These are phyloP conservation scores for Neurospora tetraspora DNA, from an alignment of 495 filamentous ascomycete genomes.

Conservation along the genomic window DNA sequence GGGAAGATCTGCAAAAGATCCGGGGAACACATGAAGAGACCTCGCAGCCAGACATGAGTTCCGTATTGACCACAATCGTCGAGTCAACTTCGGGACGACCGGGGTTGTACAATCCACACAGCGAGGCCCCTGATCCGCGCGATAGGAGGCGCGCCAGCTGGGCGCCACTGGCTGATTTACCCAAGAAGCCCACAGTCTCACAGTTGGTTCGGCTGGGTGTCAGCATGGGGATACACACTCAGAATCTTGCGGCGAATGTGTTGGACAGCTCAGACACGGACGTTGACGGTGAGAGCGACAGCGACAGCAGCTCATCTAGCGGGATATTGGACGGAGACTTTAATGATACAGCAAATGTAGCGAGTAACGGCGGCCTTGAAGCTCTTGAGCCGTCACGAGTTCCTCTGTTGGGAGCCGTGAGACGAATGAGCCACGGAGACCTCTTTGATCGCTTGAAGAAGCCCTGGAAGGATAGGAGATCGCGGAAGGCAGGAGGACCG, in stretches of 20 bases:
- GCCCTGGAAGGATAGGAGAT: conserved; percentile 8
- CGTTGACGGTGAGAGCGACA: conserved; percentile 29
- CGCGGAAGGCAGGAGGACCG: conserved; percentile 2
- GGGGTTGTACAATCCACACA: conserved; percentile 19
- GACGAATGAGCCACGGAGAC: conserved; percentile 30
- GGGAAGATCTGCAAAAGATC: conserved; percentile 60
- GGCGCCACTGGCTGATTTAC: conserved; percentile 25
- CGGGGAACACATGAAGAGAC: conserved; percentile 45
- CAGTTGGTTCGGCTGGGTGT: conserved; percentile 51
- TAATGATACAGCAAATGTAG: conserved; percentile 17
- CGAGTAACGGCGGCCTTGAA: conserved; percentile 17
- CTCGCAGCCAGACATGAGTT: conserved; percentile 24
- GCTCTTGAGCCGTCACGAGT: conserved; percentile 7
- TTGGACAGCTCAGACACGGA: conserved; percentile 40
- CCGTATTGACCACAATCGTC: conserved; percentile 19
- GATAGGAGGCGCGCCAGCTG: conserved; percentile 27
- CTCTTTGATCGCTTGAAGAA: conserved; percentile 9
- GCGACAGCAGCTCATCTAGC: conserved; percentile 31
- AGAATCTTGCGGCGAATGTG: conserved; percentile 56
- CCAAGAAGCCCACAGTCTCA: conserved; percentile 53
- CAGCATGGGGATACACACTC: conserved; percentile 67
- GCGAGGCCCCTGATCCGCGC: conserved; percentile 9
- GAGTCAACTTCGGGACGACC: conserved; percentile 26
- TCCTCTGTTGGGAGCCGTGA: conserved; percentile 17
- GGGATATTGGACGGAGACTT: conserved; percentile 17